Percentiles rank a stretch among this genome's conserved stretches.
These are phyloP conservation scores for Iberis amara DNA, from an alignment of 441 rosid species.

Conservation along the genomic window DNA sequence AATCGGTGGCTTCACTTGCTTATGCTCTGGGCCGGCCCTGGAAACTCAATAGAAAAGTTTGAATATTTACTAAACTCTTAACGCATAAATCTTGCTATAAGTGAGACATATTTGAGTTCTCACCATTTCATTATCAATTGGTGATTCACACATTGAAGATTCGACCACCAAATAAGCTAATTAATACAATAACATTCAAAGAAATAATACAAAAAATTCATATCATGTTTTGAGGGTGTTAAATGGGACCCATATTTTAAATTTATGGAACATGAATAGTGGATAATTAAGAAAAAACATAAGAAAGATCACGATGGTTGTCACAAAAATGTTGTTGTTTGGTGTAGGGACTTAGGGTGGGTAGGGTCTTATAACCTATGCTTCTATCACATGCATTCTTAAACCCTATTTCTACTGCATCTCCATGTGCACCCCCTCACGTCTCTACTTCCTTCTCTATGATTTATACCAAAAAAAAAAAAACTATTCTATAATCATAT, in stretches of 20 bases:
- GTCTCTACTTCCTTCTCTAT: conserved; percentile 18
- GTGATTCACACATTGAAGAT: no score
- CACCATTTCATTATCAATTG: no score
- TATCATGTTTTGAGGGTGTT: conserved; percentile 19
- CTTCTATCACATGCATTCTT: conserved; percentile 33
- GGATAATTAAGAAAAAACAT: conserved; percentile 19
- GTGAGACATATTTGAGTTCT: not conserved
- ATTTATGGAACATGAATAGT: conserved; percentile 31
- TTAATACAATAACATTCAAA: not conserved
- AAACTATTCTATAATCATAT: not conserved
- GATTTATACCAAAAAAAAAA: no score
- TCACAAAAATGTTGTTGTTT: conserved; percentile 31
- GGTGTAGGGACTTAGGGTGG: conserved; percentile 27
- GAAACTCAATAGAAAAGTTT: no score
- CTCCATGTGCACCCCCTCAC: conserved; percentile 36
- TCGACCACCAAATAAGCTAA: not conserved
- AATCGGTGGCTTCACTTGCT: no score
- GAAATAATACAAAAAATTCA: conserved; percentile 4
- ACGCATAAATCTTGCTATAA: not conserved
- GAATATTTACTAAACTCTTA: not conserved
- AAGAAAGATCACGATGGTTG: conserved; percentile 34
- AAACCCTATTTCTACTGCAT: conserved; percentile 35
- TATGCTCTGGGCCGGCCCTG: no score
- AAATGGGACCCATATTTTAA: conserved; percentile 24
- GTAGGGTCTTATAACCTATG: conserved; percentile 31